Percentiles rank a stretch among this genome's conserved stretches.
Conservation (phyloP, 148 eudicot species). For the Cornus kousa region DNA sequence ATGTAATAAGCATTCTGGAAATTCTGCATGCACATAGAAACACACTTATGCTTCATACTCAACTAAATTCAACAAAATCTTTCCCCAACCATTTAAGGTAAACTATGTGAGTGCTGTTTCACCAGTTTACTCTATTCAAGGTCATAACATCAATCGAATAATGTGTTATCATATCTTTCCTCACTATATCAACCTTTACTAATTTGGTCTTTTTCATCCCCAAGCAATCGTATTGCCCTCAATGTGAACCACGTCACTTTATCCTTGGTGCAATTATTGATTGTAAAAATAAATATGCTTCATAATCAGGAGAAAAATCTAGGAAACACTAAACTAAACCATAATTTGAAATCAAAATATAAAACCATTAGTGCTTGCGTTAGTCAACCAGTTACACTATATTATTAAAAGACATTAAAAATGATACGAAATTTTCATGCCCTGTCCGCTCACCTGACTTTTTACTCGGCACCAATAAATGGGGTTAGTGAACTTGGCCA, state of each 20-base stretch:
- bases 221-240: no score
- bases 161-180: no score
- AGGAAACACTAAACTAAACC: background rate
- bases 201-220: no score
- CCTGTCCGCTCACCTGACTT: background rate
- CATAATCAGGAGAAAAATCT: background rate
- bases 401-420: background rate
- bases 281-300: background rate
- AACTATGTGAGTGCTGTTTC: no score
- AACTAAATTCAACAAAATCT: no score
- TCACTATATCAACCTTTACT: no score
- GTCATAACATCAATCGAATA: no score
- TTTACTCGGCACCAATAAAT: background rate
- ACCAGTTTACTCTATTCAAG: no score
- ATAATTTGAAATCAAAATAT: background rate
- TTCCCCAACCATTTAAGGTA: no score
- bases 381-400: background rate
- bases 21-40: background rate
- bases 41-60: background rate
- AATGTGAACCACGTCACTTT: no score
- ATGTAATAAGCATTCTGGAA: background rate
- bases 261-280: no score
- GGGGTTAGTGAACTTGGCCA: background rate
- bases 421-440: background rate
- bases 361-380: background rate